Evolutionary conservation across 2,329 filamentous ascomycete species (phyloP), one percentile per base, ranked within the genome.

Genomic region (Penicillium concentricum): DNA sequence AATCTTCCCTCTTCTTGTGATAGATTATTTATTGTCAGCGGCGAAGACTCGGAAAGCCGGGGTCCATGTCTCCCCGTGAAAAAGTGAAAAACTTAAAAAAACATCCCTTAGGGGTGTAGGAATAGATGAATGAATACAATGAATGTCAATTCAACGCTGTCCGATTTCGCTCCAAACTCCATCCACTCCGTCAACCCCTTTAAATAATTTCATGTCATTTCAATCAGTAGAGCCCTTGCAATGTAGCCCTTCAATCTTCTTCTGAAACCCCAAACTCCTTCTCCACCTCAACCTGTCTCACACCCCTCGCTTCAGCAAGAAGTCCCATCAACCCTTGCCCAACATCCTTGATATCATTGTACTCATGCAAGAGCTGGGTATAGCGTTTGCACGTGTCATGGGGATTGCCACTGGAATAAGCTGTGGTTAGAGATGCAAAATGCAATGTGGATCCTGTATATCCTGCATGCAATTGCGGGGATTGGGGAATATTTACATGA

Each of bases 291-390:
- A 71, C 60, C 51, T 84, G 78, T 54, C 83, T 76, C 43, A 84
- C 78, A 9, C 85, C 85, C 41, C 85, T 75, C 59, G 81, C 79
- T 57, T 90, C 87, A 4, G 87, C 87, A 69, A 90, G 84, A 64
- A 90, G 72, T 0, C 85, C 86, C 73, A 89, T 81, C 30, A 90
- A 67, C 0, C 86, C 87, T 66, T 86, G 82, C 0, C 83, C 87
- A 8, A 88, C 77, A 69, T 90, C 87, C 60, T 86, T 85, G 64
- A 89, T 84, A 69, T 89, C 87, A 65, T 90, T 90, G 73, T 90
- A 90, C 56, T 83, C 77, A 61, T 89, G 86, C 32, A 90, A 76
- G 4, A 87, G 76, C 57, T 79, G 79, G 66, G 90, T 90, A 69
- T 90, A 87, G 32, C 76, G 75, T 52, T 84, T 81, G 50, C 88